phyloP scores from a whole-genome alignment of 306 rosid genomes.

The Cucumis hystrix region DNA sequence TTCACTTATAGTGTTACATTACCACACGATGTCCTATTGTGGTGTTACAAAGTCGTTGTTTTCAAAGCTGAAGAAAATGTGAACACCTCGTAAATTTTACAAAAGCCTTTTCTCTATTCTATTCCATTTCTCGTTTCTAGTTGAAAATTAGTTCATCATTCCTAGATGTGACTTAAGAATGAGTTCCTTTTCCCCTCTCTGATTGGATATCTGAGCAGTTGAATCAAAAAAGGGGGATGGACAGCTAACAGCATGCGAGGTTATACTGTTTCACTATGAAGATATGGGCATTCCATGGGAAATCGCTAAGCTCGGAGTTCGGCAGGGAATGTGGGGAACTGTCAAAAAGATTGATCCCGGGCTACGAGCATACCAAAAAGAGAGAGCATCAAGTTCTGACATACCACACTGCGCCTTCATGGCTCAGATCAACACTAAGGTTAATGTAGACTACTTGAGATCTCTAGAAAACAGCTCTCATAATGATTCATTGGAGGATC shows the following conservation, averaged over 20 bases:
- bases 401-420: conserved; percentile 42
- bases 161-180: neutral
- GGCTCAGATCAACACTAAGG: conserved; percentile 68
- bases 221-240: conserved; percentile 47
- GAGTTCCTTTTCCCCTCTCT: neutral
- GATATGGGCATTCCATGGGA: conserved; percentile 99
- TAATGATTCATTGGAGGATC: conserved; percentile 20
- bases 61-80: neutral
- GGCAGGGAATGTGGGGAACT: conserved; percentile 98
- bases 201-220: conserved; percentile 30
- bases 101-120: neutral
- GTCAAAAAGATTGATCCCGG: conserved; percentile 88
- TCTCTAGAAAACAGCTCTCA: conserved; percentile 30
- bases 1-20: neutral
- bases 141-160: neutral
- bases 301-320: conserved; percentile 84
- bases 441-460: conserved; percentile 49
- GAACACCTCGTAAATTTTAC: neutral
- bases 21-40: neutral
- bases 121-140: neutral
- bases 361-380: conserved; percentile 48
- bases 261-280: conserved; percentile 71
- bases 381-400: conserved; percentile 36
- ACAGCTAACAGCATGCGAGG: conserved; percentile 66
- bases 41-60: neutral